Percentiles rank a stretch among this genome's conserved stretches.
Conservation (phyloP, 352 stramenopile species). For the Phytophthora sp. region DNA sequence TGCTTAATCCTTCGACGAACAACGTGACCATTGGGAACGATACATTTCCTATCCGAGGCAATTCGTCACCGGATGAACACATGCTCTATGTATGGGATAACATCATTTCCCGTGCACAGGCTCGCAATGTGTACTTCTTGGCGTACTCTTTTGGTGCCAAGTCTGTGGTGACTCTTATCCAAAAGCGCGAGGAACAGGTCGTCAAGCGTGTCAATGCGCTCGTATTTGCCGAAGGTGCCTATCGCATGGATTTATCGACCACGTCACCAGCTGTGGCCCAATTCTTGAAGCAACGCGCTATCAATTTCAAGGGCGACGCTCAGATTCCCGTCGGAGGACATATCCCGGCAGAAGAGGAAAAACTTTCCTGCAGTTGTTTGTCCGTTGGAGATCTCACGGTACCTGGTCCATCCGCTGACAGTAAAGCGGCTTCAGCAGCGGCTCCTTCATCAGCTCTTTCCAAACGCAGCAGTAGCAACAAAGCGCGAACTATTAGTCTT, state of each 20-base stretch:
- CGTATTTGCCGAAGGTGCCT: slow-evolving; percentile 74
- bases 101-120: slow-evolving; percentile 64
- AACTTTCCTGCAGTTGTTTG: slow-evolving; percentile 69
- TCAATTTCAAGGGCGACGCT: slow-evolving; percentile 78
- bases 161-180: slow-evolving; percentile 67
- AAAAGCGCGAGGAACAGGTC: slow-evolving; percentile 63
- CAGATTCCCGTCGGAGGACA: slow-evolving; percentile 51
- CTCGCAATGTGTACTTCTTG: slow-evolving; percentile 68
- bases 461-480: slow-evolving; percentile 70
- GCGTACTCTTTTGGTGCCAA: slow-evolving; percentile 79
- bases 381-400: slow-evolving; percentile 64
- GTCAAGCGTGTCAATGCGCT: slow-evolving; percentile 62
- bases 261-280: slow-evolving; percentile 61
- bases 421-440: slow-evolving; percentile 23
- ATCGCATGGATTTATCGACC: slow-evolving; percentile 57
- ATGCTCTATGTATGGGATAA: slow-evolving; percentile 81
- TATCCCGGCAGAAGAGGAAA: slow-evolving; percentile 58
- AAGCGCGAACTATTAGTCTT: slow-evolving; percentile 76
- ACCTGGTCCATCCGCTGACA: slow-evolving; percentile 21
- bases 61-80: slow-evolving; percentile 69
- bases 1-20: slow-evolving; percentile 81
- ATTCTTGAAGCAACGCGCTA: slow-evolving; percentile 66
- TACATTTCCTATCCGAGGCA: slow-evolving; percentile 62
- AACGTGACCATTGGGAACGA: slow-evolving; percentile 68
- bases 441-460: slow-evolving; percentile 41